Conservation (phyloP, 768 basidiomycete genomes). For the Neoboletus brunneissimus region DNA sequence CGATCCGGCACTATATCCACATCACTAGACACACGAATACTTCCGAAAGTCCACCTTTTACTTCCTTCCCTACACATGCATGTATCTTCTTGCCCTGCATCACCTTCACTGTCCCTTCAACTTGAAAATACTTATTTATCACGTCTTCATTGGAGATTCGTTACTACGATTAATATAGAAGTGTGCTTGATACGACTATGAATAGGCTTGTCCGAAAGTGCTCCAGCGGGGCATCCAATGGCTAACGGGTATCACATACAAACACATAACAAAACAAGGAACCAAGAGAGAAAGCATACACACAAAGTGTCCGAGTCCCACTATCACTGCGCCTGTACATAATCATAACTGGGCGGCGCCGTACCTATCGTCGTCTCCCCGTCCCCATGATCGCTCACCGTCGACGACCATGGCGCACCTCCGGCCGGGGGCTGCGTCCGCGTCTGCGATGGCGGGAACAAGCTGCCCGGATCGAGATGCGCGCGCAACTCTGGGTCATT, state of each 20-base stretch:
- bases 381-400: conserved; percentile 35
- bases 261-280: not conserved
- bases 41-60: too few species aligned
- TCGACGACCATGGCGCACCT: conserved; percentile 36
- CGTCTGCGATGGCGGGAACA: not conserved
- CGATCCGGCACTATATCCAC: not conserved
- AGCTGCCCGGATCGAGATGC: not conserved
- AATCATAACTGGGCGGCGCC: conserved; percentile 27
- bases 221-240: not conserved
- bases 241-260: not conserved
- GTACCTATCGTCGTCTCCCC: conserved; percentile 27
- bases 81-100: not conserved
- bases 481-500: conserved; percentile 15
- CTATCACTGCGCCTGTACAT: conserved; percentile 10
- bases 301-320: not conserved
- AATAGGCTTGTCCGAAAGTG: not conserved
- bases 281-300: not conserved
- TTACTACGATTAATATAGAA: not conserved
- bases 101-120: not conserved
- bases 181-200: not conserved
- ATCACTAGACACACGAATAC: not conserved
- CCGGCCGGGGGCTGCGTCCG: not conserved
- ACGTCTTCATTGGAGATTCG: too few species aligned
- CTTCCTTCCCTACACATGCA: not conserved
- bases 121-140: too few species aligned